Evolutionary conservation across 305 asterid species (phyloP).

Genomic region (Fraxinus sp.): DNA sequence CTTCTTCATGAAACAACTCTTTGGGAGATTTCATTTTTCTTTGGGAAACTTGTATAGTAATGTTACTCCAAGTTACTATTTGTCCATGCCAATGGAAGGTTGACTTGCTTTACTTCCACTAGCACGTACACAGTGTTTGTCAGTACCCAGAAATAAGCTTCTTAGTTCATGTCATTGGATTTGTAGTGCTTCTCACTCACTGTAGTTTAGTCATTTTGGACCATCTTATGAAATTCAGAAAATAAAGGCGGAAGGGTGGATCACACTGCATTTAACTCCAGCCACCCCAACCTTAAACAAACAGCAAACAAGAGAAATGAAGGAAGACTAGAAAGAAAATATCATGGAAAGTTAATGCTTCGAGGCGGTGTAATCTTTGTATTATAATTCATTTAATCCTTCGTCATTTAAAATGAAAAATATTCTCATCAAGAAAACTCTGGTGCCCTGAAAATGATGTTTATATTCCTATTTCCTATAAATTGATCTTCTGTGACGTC

Average conservation of each 20-base stretch:
- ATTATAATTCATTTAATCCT: neutral
- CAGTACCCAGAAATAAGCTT: neutral
- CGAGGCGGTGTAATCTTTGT: neutral
- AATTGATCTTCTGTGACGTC: neutral
- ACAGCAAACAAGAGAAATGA: neutral
- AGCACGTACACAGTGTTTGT: neutral
- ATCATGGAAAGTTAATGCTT: neutral
- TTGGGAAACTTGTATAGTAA: neutral
- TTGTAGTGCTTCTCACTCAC: neutral
- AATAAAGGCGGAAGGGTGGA: neutral
- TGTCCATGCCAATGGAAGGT: neutral
- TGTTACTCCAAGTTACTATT: neutral
- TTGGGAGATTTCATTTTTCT: neutral
- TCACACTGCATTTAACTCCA: neutral
- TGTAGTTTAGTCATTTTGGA: neutral
- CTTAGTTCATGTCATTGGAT: neutral
- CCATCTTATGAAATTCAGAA: neutral
- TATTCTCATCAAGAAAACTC: neutral
- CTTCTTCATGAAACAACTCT: neutral
- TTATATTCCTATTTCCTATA: neutral
- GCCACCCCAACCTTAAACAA: neutral
- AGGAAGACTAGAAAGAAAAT: neutral
- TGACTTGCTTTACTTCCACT: neutral
- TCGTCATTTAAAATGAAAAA: neutral
- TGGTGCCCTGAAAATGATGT: neutral